Evolutionary conservation across 2,329 filamentous ascomycete genomes (phyloP).

Genomic region (Chrysoporthe deuterocubensis): DNA sequence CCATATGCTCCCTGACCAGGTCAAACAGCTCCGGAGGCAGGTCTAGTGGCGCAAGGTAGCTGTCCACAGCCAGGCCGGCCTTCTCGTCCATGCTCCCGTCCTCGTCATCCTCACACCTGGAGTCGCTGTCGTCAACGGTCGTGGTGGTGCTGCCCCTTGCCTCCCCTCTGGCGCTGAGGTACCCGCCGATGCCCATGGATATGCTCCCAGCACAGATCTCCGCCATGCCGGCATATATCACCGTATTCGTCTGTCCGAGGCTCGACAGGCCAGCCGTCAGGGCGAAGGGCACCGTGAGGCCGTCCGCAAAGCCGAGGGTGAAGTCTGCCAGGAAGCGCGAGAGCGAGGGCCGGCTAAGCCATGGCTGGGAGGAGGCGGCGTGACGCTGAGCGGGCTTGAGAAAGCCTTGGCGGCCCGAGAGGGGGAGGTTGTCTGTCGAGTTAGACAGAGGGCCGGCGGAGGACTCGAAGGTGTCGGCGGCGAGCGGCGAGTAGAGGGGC

Average conservation of each 20-base stretch:
- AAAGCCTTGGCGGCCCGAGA: conserved; percentile 3
- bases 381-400: conserved; percentile 25
- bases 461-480: conserved; percentile 12
- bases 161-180: conserved; percentile 60
- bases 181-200: conserved; percentile 75
- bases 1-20: conserved; percentile 30
- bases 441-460: not conserved
- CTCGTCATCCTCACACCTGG: conserved; percentile 38
- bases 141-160: not conserved
- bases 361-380: conserved; percentile 16
- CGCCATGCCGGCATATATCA: conserved; percentile 70
- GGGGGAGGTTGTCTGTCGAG: conserved; percentile 1
- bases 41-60: conserved; percentile 31
- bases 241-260: conserved; percentile 62
- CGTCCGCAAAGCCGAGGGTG: conserved; percentile 75
- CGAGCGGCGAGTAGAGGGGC: conserved; percentile 25
- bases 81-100: not conserved
- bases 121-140: not conserved
- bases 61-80: conserved; percentile 6
- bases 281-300: conserved; percentile 75
- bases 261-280: conserved; percentile 71
- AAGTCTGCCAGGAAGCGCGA: conserved; percentile 62
- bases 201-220: conserved; percentile 74
- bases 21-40: conserved; percentile 31
- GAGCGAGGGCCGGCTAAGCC: conserved; percentile 33